phyloP scores from a whole-genome alignment of 306 rosid genomes.

The Cicer yamashitae region DNA sequence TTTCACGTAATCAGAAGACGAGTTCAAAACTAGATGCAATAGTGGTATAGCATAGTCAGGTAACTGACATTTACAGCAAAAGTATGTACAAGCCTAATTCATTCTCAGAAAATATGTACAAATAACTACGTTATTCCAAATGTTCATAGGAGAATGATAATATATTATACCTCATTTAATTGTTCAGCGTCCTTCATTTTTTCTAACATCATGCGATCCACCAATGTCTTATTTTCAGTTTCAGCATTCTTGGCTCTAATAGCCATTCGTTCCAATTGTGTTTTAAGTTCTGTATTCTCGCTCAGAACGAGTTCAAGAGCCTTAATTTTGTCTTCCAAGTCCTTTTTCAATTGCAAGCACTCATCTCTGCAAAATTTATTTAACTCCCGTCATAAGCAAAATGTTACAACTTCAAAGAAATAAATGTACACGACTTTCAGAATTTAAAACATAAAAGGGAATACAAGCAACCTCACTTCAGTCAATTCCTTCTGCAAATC shows the following conservation, averaged over 20 bases:
- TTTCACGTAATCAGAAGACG: constrained; percentile 13
- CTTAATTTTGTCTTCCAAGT: constrained; percentile 75
- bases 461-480: constrained; percentile 61
- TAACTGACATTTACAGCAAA: constrained; percentile 20
- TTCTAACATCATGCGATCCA: constrained; percentile 93
- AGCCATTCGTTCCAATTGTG: constrained; percentile 71
- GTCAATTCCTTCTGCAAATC: constrained; percentile 66
- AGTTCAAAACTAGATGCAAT: constrained; percentile 19
- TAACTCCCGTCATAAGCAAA: constrained; percentile 8
- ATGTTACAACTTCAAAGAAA: not conserved
- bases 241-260: constrained; percentile 76
- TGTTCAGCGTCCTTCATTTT: constrained; percentile 99
- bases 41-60: not conserved
- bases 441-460: constrained; percentile 28
- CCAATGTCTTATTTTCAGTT: constrained; percentile 83
- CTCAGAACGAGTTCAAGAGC: constrained; percentile 69
- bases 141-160: constrained; percentile 26
- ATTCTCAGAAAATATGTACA: constrained; percentile 24
- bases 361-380: constrained; percentile 70
- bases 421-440: not conserved
- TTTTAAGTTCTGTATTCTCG: constrained; percentile 78
- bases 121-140: constrained; percentile 18
- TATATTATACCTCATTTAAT: constrained; percentile 75
- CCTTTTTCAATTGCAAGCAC: constrained; percentile 62
- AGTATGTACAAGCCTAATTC: constrained; percentile 4